Evolutionary conservation across 495 filamentous ascomycete genomes (phyloP).

Genomic region (Annulohypoxylon moriforme): DNA sequence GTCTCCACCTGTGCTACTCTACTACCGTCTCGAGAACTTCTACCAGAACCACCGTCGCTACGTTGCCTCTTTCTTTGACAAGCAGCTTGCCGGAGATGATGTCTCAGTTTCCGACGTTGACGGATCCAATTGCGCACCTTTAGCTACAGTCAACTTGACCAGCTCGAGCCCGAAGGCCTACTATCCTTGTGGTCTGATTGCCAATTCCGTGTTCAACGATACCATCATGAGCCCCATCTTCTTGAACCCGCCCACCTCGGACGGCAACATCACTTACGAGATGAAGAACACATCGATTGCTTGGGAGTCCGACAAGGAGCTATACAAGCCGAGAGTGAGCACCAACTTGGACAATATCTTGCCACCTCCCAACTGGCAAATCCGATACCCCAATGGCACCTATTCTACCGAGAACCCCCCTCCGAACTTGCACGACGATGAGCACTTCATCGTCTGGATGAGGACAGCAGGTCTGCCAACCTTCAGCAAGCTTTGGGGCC

Average conservation of each 20-base stretch:
- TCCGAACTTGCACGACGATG: conserved; percentile 74
- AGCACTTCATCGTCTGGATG: conserved; percentile 99
- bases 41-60: conserved; percentile 99
- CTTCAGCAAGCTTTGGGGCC: conserved; percentile 89
- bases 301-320: conserved; percentile 82
- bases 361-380: conserved; percentile 87
- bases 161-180: conserved; percentile 69
- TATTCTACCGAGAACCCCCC: conserved; percentile 73
- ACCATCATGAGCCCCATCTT: conserved; percentile 74
- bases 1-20: conserved; percentile 83
- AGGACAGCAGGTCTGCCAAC: conserved; percentile 93
- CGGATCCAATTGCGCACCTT: conserved; percentile 77
- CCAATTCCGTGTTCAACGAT: conserved; percentile 98
- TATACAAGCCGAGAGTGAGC: conserved; percentile 65
- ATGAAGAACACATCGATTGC: conserved; percentile 86
- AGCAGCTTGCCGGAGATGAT: conserved; percentile 82
- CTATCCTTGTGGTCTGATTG: conserved; percentile 96
- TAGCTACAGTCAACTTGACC: conserved; percentile 63
- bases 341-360: conserved; percentile 66
- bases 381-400: conserved; percentile 66
- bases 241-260: conserved; percentile 54
- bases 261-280: conserved; percentile 62
- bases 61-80: conserved; percentile 83
- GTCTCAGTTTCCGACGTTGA: conserved; percentile 70
- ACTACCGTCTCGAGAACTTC: conserved; percentile 97